These are phyloP conservation scores for Cicer pinnatifidum DNA, from an alignment of 306 rosid species.

Conservation along the genomic window DNA sequence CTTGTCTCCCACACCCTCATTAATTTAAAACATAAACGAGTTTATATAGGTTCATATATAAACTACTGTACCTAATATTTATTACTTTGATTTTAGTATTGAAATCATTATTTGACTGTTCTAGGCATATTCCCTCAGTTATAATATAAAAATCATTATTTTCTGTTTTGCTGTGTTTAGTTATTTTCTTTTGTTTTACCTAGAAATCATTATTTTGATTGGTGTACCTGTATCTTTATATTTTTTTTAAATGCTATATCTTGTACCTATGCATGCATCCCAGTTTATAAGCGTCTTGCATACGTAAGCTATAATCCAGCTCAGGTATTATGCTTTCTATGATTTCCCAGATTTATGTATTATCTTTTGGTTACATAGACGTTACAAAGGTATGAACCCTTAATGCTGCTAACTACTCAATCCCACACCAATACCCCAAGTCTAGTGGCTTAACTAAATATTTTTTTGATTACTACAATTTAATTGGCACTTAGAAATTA, in stretches of 20 bases:
- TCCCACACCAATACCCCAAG: not conserved
- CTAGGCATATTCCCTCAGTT: not conserved
- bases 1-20: too few species aligned
- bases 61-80: not conserved
- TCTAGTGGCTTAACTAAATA: not conserved
- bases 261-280: constrained; percentile 3
- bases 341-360: not conserved
- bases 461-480: constrained; percentile 7
- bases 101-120: constrained; percentile 5
- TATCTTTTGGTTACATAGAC: constrained; percentile 12
- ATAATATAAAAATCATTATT: not conserved
- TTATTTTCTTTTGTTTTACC: not conserved
- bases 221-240: not conserved
- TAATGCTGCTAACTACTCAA: constrained; percentile 2
- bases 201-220: constrained; percentile 2
- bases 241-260: not conserved
- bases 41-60: not conserved
- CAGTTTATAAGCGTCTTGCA: not conserved
- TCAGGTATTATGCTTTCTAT: constrained; percentile 26
- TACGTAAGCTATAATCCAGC: constrained; percentile 17
- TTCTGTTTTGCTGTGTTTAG: not conserved
- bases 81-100: not conserved
- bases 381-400: not conserved
- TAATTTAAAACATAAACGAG: not conserved
- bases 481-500: constrained; percentile 11